A percentile compares a stretch with the other conserved stretches of the same genome.
These are phyloP conservation scores for Tieghemiomyces parasiticus DNA, from an alignment of 192 early-diverging fungal species.

Conservation along the genomic window DNA sequence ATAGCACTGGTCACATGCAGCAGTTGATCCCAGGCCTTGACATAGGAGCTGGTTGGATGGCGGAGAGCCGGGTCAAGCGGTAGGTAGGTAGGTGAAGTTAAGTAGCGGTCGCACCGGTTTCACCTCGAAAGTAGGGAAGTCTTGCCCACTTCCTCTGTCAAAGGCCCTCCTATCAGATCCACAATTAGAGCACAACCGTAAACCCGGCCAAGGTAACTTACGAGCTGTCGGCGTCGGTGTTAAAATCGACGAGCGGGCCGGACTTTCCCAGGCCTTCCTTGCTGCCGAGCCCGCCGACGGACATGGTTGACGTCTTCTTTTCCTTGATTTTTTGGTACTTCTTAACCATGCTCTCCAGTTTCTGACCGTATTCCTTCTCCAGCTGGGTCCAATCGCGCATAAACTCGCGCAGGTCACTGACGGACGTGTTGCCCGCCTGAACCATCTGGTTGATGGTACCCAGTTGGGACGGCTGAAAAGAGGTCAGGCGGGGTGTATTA, in stretches of 20 bases:
- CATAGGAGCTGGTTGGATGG: background rate
- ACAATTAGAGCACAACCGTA: too few species aligned
- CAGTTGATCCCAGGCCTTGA: slow-evolving; percentile 1
- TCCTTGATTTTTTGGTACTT: slow-evolving; percentile 8
- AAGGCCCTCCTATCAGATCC: too few species aligned
- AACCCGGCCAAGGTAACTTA: too few species aligned
- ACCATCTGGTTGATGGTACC: slow-evolving; percentile 1
- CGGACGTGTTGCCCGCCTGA: background rate
- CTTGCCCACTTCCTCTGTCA: too few species aligned
- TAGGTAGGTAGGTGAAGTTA: too few species aligned
- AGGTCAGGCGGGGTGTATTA: background rate
- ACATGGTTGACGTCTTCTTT: background rate
- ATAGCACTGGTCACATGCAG: background rate
- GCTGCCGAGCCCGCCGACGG: background rate
- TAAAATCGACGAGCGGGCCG: slow-evolving; percentile 2
- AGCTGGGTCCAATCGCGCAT: background rate
- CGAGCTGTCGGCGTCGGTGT: background rate
- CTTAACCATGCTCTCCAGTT: slow-evolving; percentile 5
- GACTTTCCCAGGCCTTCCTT: background rate
- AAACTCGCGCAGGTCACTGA: slow-evolving; percentile 4
- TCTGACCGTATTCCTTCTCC: slow-evolving; percentile 4
- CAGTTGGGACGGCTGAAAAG: background rate
- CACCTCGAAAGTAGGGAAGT: too few species aligned
- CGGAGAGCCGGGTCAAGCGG: background rate
- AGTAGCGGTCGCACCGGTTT: too few species aligned